Evolutionary conservation across 1,284 basidiomycete species (phyloP).

Genomic region (Fomitopsis schrenkii): DNA sequence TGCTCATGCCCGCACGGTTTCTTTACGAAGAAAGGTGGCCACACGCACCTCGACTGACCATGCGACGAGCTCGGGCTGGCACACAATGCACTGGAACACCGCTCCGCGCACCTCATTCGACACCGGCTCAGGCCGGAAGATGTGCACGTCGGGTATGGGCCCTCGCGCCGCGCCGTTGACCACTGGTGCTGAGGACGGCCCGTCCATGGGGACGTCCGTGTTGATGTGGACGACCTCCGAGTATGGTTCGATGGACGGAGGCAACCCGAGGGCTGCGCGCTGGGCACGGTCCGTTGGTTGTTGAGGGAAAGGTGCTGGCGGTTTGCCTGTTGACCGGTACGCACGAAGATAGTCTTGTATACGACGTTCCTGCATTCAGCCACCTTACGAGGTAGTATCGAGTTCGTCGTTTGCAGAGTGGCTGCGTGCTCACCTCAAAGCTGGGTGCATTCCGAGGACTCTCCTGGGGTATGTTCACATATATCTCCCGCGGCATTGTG

Average conservation of each 20-base stretch:
- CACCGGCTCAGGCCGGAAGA: constrained; percentile 21
- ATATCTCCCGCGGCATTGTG: constrained; percentile 7
- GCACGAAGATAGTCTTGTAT: constrained; percentile 42
- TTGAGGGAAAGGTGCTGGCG: constrained; percentile 39
- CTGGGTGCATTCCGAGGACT: constrained; percentile 19
- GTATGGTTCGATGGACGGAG: constrained; percentile 41
- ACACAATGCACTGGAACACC: constrained; percentile 31
- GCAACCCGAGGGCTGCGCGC: constrained; percentile 36
- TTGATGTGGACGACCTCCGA: not conserved
- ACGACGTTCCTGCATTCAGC: constrained; percentile 39
- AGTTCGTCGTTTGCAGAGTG: not conserved
- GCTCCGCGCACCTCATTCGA: constrained; percentile 22
- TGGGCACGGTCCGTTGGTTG: constrained; percentile 32
- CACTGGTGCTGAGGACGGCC: not conserved
- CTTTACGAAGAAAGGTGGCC: too few relatives aligned
- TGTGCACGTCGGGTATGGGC: constrained; percentile 32
- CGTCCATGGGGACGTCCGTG: not conserved
- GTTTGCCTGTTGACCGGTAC: constrained; percentile 38
- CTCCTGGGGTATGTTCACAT: constrained; percentile 21
- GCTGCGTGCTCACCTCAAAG: constrained; percentile 23
- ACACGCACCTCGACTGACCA: constrained; percentile 39
- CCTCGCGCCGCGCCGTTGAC: constrained; percentile 10
- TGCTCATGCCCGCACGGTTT: not conserved
- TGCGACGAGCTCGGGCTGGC: constrained; percentile 29
- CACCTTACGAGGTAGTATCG: not conserved